Base-by-base conservation (phyloP, 768 basidiomycete species). In the Mrakia blollopis region DNA sequence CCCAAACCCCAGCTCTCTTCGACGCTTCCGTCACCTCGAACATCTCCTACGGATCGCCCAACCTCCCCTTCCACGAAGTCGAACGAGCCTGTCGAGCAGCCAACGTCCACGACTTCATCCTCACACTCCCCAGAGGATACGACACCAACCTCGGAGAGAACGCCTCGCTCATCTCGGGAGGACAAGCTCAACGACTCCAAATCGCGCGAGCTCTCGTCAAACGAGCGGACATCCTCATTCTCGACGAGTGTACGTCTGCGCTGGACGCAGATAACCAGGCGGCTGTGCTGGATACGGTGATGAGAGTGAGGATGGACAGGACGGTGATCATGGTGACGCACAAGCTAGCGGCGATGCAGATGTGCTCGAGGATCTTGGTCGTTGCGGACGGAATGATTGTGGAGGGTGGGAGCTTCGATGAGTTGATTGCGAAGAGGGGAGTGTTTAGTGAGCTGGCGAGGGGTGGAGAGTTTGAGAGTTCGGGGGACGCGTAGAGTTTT, bases 181-280 rank as follows among this genome's bases (percentile, higher is more conserved):
- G 96, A 0, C 96, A 98, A 81, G 94, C 93, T 1, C 96, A 98
- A 84, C 88, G 96, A 10, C 85, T 98, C 25, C 91, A 92, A 82
- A 94, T 98, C 80, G 95, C 95, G 0, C 88, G 95, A 9, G 93
- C 95, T 0, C 87, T 98, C n/a, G 91, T 90, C 1, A 87, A 92
- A 47, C 65, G 88, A 0, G 86, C 89, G 0, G 87, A 86, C 63
- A 87, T 98, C 21, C 86, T 97, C 65, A 89, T 98, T 50, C 85
- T 98, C 73, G 96, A 98, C 82, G 96, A 98, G 82, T 97, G 94
- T 82, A 98, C 96, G n/a, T 90, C 89, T 61, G 93, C 95, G 8
- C 85, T 98, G 77, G 95, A 98, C 82, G 86, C 88, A 1, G 89
- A 89, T 80, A 98, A 96, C 83, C 91, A 94, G 84, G 87, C 87